Percentiles rank a stretch among this genome's conserved stretches.
phyloP scores from a whole-genome alignment of 805 yeast species.

The Lachancea meyersii region DNA sequence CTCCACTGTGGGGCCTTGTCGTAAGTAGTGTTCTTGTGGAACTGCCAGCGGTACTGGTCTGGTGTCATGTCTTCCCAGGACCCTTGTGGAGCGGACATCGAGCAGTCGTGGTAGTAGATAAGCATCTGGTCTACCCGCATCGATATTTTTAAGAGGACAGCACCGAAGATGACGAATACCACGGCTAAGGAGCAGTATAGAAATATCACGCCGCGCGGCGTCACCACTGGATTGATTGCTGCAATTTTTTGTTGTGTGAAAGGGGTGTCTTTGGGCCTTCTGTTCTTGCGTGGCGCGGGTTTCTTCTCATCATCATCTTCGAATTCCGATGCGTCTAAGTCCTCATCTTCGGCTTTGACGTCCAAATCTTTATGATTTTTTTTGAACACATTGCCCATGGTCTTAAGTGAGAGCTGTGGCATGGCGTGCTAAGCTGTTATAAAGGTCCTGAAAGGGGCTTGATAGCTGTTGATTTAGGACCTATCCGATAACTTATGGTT shows the following conservation, averaged over 20 bases:
- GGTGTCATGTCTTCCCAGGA: constrained; percentile 48
- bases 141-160: constrained; percentile 68
- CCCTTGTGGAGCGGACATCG: constrained; percentile 40
- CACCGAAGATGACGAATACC: constrained; percentile 88
- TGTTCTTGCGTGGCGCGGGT: constrained; percentile 39
- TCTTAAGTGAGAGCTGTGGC: constrained; percentile 27
- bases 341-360: constrained; percentile 27
- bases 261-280: constrained; percentile 67
- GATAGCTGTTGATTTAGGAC: too few relatives aligned
- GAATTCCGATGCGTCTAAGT: constrained; percentile 32
- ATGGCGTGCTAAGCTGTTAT: constrained; percentile 8
- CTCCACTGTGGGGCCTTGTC: constrained; percentile 60
- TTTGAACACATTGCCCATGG: constrained; percentile 26
- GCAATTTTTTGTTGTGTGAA: constrained; percentile 62
- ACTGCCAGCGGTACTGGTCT: constrained; percentile 51
- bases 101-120: constrained; percentile 74
- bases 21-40: constrained; percentile 39
- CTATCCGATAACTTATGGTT: too few relatives aligned
- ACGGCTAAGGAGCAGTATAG: constrained; percentile 65
- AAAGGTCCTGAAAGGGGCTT: background rate
- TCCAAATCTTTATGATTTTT: constrained; percentile 22
- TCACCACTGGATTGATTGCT: constrained; percentile 71
- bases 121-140: constrained; percentile 63
- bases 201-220: constrained; percentile 85
- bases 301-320: constrained; percentile 38